Conservation (phyloP, 441 rosid genomes). For the Adansonia grandidieri region DNA sequence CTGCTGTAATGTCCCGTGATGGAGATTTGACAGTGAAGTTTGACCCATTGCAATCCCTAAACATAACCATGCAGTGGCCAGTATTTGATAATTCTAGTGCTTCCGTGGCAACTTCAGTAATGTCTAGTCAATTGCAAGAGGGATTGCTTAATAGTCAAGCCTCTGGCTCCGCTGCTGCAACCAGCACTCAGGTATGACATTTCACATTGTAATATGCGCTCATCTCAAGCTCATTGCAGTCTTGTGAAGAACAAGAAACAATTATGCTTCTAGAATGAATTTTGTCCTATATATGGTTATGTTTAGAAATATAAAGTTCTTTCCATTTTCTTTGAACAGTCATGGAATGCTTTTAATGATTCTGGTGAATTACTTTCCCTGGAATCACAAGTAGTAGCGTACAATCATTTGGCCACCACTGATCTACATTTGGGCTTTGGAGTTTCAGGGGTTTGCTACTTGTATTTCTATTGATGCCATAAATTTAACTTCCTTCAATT, state of each 20-base stretch:
- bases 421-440: conserved; percentile 48
- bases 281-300: background rate
- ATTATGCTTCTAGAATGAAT: background rate
- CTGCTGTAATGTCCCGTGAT: conserved; percentile 37
- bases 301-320: conserved; percentile 6
- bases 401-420: conserved; percentile 38
- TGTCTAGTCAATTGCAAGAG: conserved; percentile 56
- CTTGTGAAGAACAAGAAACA: conserved; percentile 16
- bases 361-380: conserved; percentile 42
- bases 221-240: background rate
- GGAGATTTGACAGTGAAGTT: conserved; percentile 41
- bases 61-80: conserved; percentile 57
- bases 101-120: conserved; percentile 43
- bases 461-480: conserved; percentile 28
- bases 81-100: conserved; percentile 45
- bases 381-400: conserved; percentile 41
- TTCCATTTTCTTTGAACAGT: conserved; percentile 44
- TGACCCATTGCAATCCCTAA: conserved; percentile 49
- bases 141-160: conserved; percentile 41
- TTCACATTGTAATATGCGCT: background rate
- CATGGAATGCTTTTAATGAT: conserved; percentile 74
- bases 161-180: conserved; percentile 35
- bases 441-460: conserved; percentile 48
- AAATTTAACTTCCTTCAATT: conserved; percentile 29
- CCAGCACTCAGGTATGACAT: conserved; percentile 55